Evolutionary conservation across 2,329 filamentous ascomycete genomes (phyloP).

Genomic region (Alternaria brassicae): DNA sequence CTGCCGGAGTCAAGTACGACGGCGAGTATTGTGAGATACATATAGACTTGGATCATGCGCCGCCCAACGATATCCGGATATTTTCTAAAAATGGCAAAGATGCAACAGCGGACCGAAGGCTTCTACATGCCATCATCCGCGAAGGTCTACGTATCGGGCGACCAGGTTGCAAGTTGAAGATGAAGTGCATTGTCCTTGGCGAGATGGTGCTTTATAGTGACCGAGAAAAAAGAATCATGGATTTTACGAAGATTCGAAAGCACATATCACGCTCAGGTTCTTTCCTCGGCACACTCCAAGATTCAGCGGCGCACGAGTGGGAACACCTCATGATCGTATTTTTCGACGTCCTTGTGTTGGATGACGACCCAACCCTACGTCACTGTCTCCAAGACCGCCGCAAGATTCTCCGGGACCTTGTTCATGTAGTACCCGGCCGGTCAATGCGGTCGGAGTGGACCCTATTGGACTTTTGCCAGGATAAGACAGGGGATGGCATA

Average conservation of each 20-base stretch:
- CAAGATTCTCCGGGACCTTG: constrained; percentile 64
- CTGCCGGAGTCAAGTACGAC: constrained; percentile 82
- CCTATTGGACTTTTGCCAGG: constrained; percentile 67
- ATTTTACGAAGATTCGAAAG: constrained; percentile 83
- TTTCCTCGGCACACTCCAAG: constrained; percentile 70
- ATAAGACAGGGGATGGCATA: constrained; percentile 37
- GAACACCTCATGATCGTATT: constrained; percentile 68
- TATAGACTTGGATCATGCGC: constrained; percentile 67
- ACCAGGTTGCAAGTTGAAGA: constrained; percentile 64
- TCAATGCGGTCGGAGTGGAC: constrained; percentile 72
- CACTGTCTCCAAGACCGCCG: constrained; percentile 67
- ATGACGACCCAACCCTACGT: constrained; percentile 61
- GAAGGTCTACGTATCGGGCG: constrained; percentile 69
- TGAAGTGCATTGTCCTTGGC: constrained; percentile 79
- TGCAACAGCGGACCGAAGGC: constrained; percentile 73
- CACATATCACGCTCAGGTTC: constrained; percentile 76
- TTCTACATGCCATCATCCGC: constrained; percentile 69
- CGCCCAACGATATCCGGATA: constrained; percentile 69
- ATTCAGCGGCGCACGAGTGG: constrained; percentile 66
- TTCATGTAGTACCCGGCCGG: constrained; percentile 64
- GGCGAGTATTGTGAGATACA: constrained; percentile 90
- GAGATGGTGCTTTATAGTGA: constrained; percentile 83
- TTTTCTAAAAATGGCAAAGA: constrained; percentile 95
- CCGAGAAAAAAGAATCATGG: constrained; percentile 67
- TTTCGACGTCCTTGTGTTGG: constrained; percentile 66